phyloP scores from a whole-genome alignment of 805 yeast genomes.

The Lipomyces lipofer region DNA sequence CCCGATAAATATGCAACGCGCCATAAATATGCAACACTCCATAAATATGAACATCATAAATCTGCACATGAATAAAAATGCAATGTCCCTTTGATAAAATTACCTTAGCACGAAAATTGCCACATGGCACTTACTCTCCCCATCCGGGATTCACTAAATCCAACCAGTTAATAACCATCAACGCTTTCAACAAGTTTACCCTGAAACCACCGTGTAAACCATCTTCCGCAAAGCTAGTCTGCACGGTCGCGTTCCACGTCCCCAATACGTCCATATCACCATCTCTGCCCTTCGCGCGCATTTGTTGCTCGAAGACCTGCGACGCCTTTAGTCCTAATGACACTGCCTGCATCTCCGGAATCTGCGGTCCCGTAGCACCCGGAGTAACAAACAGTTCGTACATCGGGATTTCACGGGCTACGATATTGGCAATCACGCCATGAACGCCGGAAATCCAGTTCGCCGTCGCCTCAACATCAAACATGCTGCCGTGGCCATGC shows the following conservation, averaged over 20 bases:
- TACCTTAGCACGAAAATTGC: too few species aligned
- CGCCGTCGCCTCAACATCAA: conserved; percentile 7
- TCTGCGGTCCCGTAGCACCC: conserved; percentile 24
- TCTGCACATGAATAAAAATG: too few species aligned
- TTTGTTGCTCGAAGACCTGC: conserved; percentile 15
- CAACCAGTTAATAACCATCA: conserved; percentile 29
- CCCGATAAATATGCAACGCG: too few species aligned
- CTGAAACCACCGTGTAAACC: conserved; percentile 18
- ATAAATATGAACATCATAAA: too few species aligned
- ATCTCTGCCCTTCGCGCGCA: conserved; percentile 2
- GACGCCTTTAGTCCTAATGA: conserved; percentile 10
- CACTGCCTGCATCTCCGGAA: not conserved
- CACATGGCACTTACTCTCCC: too few species aligned
- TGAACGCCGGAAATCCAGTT: conserved; percentile 14
- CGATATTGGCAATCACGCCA: not conserved
- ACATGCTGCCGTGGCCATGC: conserved; percentile 7
- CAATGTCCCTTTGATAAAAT: too few species aligned
- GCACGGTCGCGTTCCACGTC: conserved; percentile 30
- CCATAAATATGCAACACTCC: too few species aligned
- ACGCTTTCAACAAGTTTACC: conserved; percentile 23
- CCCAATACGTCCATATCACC: conserved; percentile 20
- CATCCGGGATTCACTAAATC: conserved; percentile 11
- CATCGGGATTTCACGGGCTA: conserved; percentile 1
- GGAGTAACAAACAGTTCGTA: conserved; percentile 23
- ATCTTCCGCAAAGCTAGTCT: conserved; percentile 17